Percentiles rank a stretch among this genome's conserved stretches.
These are phyloP conservation scores for Croton laevigatus DNA, from an alignment of 441 rosid genomes.

Conservation along the genomic window DNA sequence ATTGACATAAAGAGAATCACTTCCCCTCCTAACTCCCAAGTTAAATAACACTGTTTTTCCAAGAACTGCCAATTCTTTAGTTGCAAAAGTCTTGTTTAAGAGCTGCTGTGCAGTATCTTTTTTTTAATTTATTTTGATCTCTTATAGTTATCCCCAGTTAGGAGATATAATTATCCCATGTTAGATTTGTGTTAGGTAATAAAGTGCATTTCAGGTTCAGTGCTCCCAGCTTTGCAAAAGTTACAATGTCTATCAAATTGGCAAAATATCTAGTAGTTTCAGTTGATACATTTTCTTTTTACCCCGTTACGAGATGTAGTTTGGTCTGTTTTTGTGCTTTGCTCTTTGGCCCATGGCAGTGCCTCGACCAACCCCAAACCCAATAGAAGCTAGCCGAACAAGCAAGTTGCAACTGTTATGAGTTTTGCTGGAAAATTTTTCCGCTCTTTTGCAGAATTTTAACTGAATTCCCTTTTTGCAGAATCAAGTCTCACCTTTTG, in stretches of 20 bases:
- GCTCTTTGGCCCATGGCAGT: no score
- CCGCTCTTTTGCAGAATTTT: background rate
- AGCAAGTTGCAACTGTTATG: no score
- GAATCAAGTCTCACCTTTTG: slow-evolving; percentile 57
- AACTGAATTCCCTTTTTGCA: slow-evolving; percentile 28
- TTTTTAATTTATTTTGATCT: background rate
- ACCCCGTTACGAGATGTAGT: background rate
- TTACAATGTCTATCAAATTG: background rate
- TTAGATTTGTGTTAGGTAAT: background rate
- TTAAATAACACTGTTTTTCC: background rate
- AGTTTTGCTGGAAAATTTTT: no score
- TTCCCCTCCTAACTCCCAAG: background rate
- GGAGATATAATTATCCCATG: background rate
- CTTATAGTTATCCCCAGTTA: background rate
- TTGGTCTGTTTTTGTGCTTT: background rate
- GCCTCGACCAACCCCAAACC: no score
- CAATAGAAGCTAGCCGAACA: no score
- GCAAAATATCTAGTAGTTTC: background rate
- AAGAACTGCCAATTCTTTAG: background rate
- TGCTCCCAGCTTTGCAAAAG: background rate
- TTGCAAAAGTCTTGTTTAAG: background rate
- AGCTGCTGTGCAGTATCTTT: background rate
- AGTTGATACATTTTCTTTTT: background rate
- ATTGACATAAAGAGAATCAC: background rate
- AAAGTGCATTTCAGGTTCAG: background rate